A percentile compares a stretch with the other conserved stretches of the same genome.
These are phyloP conservation scores for Wickerhamomyces tratensis DNA, from an alignment of 805 yeast species.

Conservation along the genomic window DNA sequence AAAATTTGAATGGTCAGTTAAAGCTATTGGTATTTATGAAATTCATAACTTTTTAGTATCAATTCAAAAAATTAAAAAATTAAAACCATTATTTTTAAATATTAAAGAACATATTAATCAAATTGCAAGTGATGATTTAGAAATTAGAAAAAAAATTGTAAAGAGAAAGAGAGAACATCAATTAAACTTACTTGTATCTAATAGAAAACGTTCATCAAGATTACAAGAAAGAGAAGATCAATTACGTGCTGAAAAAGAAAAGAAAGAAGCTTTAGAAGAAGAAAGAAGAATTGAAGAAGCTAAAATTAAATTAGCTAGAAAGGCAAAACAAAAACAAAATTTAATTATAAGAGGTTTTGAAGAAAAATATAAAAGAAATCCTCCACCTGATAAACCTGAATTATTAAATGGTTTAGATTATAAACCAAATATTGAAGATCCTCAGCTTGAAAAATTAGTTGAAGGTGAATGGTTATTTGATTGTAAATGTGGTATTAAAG, in stretches of 20 bases:
- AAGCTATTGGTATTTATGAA: constrained; percentile 35
- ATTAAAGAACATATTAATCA: constrained; percentile 24
- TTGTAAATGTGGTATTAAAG: constrained; percentile 26
- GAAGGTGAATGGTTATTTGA: constrained; percentile 29
- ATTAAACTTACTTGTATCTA: constrained; percentile 50
- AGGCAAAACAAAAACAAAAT: constrained; percentile 12
- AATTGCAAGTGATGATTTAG: constrained; percentile 35
- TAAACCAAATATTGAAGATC: not conserved
- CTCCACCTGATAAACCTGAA: not conserved
- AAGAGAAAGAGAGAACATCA: constrained; percentile 55
- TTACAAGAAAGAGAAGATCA: constrained; percentile 63
- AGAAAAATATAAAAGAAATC: constrained; percentile 10
- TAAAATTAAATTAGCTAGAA: constrained; percentile 29
- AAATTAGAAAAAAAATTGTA: constrained; percentile 41
- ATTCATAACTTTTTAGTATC: constrained; percentile 23
- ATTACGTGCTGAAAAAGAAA: constrained; percentile 33
- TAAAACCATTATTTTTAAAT: constrained; percentile 21
- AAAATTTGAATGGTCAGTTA: constrained; percentile 25
- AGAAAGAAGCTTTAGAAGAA: constrained; percentile 20
- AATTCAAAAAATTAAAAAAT: constrained; percentile 19
- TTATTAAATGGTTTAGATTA: not conserved
- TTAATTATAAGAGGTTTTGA: constrained; percentile 14
- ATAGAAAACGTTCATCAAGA: constrained; percentile 68
- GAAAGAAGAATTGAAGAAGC: constrained; percentile 26
- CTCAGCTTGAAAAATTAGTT: constrained; percentile 17